Percentiles rank a stretch among this genome's conserved stretches.
These are phyloP conservation scores for Hysterangium stoloniferum DNA, from an alignment of 768 basidiomycete species.

Conservation along the genomic window DNA sequence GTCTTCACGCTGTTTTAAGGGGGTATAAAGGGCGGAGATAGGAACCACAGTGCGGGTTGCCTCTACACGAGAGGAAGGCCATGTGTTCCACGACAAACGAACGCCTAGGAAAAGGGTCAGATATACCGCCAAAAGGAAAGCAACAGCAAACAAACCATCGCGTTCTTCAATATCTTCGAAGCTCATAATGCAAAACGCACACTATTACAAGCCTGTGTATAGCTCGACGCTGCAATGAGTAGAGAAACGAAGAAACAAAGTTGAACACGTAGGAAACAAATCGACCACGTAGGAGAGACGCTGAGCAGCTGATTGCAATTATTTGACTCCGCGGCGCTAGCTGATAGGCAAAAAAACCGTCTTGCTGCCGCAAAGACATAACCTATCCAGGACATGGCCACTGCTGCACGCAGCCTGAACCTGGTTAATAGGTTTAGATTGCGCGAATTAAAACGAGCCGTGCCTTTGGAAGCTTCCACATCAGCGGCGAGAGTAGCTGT, in stretches of 20 bases:
- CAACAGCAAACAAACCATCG: slow-evolving; percentile 54
- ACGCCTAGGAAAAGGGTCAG: slow-evolving; percentile 48
- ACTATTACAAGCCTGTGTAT: background rate
- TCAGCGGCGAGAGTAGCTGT: slow-evolving; percentile 15
- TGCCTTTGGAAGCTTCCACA: background rate
- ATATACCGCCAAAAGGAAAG: background rate
- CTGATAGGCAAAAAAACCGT: too few species aligned
- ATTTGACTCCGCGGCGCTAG: slow-evolving; percentile 9
- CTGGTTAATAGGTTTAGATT: slow-evolving; percentile 6
- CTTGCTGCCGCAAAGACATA: too few species aligned
- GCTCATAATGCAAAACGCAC: slow-evolving; percentile 38
- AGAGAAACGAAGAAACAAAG: background rate
- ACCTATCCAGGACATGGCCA: slow-evolving; percentile 1
- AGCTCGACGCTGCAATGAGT: background rate
- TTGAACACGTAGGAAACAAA: slow-evolving; percentile 3
- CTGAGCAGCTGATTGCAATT: background rate
- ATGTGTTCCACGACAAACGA: slow-evolving; percentile 96
- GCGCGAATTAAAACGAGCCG: slow-evolving; percentile 3
- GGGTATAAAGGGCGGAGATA: slow-evolving; percentile 96
- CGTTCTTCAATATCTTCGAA: slow-evolving; percentile 98
- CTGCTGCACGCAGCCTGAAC: background rate
- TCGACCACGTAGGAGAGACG: background rate
- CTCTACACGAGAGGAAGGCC: slow-evolving; percentile 97
- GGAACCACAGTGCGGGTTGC: slow-evolving; percentile 97
- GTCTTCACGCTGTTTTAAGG: slow-evolving; percentile 88